phyloP scores from a whole-genome alignment of 2,329 filamentous ascomycete genomes.

The Diaporthe vexans region DNA sequence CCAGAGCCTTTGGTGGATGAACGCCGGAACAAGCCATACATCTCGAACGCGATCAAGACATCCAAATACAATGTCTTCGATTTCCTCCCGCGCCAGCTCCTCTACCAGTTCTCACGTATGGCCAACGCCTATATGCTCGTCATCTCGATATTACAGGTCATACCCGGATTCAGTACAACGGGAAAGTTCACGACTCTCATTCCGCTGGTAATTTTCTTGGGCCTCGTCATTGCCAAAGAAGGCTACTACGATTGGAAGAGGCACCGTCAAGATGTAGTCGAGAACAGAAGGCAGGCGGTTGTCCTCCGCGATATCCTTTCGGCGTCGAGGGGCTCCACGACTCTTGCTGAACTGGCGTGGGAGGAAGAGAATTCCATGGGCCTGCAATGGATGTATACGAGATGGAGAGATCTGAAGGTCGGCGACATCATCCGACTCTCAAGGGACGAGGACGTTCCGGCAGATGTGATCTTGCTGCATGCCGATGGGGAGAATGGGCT shows the following conservation, averaged over 20 bases:
- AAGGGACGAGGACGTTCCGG: conserved; percentile 84
- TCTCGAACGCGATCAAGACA: conserved; percentile 79
- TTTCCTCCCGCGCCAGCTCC: conserved; percentile 86
- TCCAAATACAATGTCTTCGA: conserved; percentile 87
- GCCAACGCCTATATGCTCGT: conserved; percentile 91
- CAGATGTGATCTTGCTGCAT: conserved; percentile 85
- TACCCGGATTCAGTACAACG: conserved; percentile 82
- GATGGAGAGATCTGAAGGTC: conserved; percentile 63
- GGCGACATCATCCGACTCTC: conserved; percentile 64
- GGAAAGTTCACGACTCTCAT: conserved; percentile 82
- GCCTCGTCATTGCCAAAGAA: conserved; percentile 86
- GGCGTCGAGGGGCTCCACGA: conserved; percentile 64
- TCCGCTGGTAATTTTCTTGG: conserved; percentile 81
- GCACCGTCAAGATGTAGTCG: conserved; percentile 84
- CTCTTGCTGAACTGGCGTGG: conserved; percentile 51
- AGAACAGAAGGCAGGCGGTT: conserved; percentile 73
- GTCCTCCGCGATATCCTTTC: conserved; percentile 65
- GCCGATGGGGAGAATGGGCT: conserved; percentile 82
- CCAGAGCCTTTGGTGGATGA: conserved; percentile 59
- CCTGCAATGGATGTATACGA: conserved; percentile 64
- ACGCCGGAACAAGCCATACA: conserved; percentile 62
- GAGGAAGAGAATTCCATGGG: conserved; percentile 43
- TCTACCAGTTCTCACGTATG: conserved; percentile 88
- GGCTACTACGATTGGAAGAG: conserved; percentile 88
- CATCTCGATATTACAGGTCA: conserved; percentile 86